phyloP scores from a whole-genome alignment of 805 yeast genomes.

The Wickerhamomyces sydowiorum region DNA sequence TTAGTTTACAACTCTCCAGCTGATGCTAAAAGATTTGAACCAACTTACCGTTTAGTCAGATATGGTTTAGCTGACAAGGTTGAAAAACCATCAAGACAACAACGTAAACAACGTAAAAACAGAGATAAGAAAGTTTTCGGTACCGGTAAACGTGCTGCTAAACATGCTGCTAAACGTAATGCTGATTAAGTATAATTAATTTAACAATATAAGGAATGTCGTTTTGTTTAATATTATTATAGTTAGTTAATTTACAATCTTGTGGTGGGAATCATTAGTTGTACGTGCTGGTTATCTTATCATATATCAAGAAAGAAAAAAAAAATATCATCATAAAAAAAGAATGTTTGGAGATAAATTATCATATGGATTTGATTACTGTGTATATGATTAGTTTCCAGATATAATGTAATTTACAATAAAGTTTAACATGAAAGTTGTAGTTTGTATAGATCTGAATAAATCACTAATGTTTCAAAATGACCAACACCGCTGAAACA shows the following conservation, averaged over 20 bases:
- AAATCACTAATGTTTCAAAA: not conserved
- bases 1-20: constrained; percentile 96
- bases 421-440: no score
- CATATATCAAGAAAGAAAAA: no score
- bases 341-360: no score
- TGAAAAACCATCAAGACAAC: constrained; percentile 98
- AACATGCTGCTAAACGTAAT: constrained; percentile 85
- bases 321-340: no score
- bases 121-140: constrained; percentile 99
- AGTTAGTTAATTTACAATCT: not conserved
- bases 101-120: constrained; percentile 99
- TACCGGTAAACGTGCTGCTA: constrained; percentile 93
- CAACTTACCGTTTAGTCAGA: constrained; percentile 98
- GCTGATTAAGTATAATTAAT: constrained; percentile 51
- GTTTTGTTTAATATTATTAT: not conserved
- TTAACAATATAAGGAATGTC: not conserved
- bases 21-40: constrained; percentile 98
- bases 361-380: no score
- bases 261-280: not conserved
- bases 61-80: constrained; percentile 95
- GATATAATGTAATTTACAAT: not conserved
- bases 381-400: no score
- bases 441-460: no score
- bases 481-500: no score
- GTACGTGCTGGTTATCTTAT: not conserved